Conservation (phyloP, 2,329 filamentous ascomycete species). For the Calcarisporium arbuscula region DNA sequence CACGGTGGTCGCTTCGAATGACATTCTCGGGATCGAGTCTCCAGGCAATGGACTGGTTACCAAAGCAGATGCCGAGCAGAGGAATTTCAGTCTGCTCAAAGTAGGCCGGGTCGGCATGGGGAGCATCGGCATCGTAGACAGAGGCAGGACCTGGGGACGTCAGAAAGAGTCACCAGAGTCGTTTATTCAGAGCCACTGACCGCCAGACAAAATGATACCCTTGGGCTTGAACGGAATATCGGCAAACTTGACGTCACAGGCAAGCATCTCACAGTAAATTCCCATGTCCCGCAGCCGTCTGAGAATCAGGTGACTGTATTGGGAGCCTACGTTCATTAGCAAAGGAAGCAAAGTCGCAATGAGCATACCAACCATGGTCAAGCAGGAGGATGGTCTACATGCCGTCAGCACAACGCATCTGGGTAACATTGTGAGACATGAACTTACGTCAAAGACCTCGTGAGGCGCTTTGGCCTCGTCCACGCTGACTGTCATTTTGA, state of each 20-base stretch:
- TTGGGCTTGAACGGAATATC: conserved; percentile 74
- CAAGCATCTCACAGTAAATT: conserved; percentile 74
- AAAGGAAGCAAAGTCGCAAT: conserved; percentile 1
- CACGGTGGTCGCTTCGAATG: conserved; percentile 12
- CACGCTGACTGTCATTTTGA: no score
- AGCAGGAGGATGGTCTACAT: conserved; percentile 60
- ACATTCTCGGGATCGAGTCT: conserved; percentile 58
- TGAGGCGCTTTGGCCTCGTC: conserved; percentile 12
- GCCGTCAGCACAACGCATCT: background rate
- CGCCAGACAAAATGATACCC: conserved; percentile 61
- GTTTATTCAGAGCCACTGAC: conserved; percentile 17
- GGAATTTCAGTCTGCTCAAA: conserved; percentile 46
- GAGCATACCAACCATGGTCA: conserved; percentile 59
- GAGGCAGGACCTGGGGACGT: conserved; percentile 44
- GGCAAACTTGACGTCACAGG: conserved; percentile 73
- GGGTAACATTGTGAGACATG: background rate
- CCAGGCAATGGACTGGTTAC: conserved; percentile 59
- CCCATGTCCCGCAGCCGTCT: conserved; percentile 57
- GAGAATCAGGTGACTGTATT: conserved; percentile 64
- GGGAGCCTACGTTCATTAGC: background rate
- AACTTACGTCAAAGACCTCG: conserved; percentile 9
- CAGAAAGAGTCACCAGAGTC: conserved; percentile 7
- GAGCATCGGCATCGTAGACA: conserved; percentile 74
- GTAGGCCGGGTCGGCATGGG: conserved; percentile 37
- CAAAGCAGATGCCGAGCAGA: conserved; percentile 38